These are phyloP conservation scores for Hemisphaericaspora subhashii DNA, from an alignment of 1,139 yeast species.

Conservation along the genomic window DNA sequence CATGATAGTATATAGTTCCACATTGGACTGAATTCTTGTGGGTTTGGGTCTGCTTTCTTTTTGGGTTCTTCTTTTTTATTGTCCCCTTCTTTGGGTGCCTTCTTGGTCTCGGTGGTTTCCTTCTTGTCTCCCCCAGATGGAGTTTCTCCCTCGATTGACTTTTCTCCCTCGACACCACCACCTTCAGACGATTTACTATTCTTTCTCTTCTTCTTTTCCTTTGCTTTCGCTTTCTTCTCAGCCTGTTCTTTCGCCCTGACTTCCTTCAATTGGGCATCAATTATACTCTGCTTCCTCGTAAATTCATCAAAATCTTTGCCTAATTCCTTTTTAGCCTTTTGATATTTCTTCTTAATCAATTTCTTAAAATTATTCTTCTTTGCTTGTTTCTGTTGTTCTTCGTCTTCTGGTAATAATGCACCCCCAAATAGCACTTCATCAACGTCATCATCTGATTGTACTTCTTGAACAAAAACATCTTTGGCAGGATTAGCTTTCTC, in stretches of 20 bases:
- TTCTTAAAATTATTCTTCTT: conserved; percentile 29
- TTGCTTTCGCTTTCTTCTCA: conserved; percentile 11
- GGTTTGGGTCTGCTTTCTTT: conserved; percentile 8
- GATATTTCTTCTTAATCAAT: conserved; percentile 26
- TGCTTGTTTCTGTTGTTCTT: conserved; percentile 15
- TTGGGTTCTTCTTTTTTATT: conserved; percentile 4
- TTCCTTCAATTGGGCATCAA: conserved; percentile 18
- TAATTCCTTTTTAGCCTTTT: conserved; percentile 30
- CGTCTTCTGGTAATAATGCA: conserved; percentile 9
- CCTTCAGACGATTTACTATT: no score
- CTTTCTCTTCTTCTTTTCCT: conserved; percentile 14
- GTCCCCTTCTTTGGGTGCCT: conserved; percentile 11
- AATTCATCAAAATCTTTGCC: conserved; percentile 32
- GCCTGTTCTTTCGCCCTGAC: conserved; percentile 13
- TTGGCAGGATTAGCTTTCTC: conserved; percentile 9
- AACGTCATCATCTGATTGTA: conserved; percentile 19
- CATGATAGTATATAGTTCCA: conserved; percentile 43
- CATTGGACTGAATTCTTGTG: conserved; percentile 29
- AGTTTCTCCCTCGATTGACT: no score
- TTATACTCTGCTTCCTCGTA: conserved; percentile 24
- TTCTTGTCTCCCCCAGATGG: conserved; percentile 4
- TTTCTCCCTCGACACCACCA: no score
- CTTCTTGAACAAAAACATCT: conserved; percentile 15
- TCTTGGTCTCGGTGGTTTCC: neutral
- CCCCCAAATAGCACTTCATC: conserved; percentile 15